Conservation (phyloP, 1,284 basidiomycete genomes). For the Ustilago vetiveriae region DNA sequence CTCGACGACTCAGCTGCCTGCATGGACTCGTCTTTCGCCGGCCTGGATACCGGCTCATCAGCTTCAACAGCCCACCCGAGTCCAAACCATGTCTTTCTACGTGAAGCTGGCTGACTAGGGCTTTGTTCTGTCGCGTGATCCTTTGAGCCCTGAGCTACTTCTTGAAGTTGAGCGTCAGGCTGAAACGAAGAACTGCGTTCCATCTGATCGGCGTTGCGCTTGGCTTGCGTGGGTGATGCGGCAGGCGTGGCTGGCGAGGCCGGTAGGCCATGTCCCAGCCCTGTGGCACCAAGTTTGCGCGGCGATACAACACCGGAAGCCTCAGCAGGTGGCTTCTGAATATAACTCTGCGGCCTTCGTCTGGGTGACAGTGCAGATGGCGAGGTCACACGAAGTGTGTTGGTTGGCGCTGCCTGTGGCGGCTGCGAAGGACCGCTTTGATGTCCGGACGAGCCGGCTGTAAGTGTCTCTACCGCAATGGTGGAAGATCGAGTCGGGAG, state of each 20-base stretch:
- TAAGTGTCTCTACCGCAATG: slow-evolving; percentile 5
- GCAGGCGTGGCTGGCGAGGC: slow-evolving; percentile 3
- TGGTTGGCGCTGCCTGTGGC: neutral
- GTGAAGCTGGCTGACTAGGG: slow-evolving; percentile 14
- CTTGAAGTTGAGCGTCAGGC: slow-evolving; percentile 1
- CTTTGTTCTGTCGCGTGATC: slow-evolving; percentile 2
- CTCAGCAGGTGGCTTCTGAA: slow-evolving; percentile 24
- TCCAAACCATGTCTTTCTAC: slow-evolving; percentile 44
- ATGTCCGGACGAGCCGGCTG: neutral
- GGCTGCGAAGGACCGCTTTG: neutral
- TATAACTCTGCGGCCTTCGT: slow-evolving; percentile 29
- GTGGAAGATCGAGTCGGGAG: slow-evolving; percentile 9
- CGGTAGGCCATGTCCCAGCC: slow-evolving; percentile 22
- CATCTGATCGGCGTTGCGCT: slow-evolving; percentile 40
- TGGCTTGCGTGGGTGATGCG: slow-evolving; percentile 10
- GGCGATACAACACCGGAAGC: slow-evolving; percentile 25
- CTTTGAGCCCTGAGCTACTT: neutral
- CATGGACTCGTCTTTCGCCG: slow-evolving; percentile 4
- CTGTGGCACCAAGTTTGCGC: slow-evolving; percentile 13
- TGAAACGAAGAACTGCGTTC: slow-evolving; percentile 18
- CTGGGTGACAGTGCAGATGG: slow-evolving; percentile 8
- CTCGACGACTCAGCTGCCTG: neutral
- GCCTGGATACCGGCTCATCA: no score
- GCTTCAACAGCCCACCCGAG: slow-evolving; percentile 20
- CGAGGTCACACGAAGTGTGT: neutral